These are phyloP conservation scores for Populus nigra DNA, from an alignment of 345 rosid species.

Conservation along the genomic window DNA sequence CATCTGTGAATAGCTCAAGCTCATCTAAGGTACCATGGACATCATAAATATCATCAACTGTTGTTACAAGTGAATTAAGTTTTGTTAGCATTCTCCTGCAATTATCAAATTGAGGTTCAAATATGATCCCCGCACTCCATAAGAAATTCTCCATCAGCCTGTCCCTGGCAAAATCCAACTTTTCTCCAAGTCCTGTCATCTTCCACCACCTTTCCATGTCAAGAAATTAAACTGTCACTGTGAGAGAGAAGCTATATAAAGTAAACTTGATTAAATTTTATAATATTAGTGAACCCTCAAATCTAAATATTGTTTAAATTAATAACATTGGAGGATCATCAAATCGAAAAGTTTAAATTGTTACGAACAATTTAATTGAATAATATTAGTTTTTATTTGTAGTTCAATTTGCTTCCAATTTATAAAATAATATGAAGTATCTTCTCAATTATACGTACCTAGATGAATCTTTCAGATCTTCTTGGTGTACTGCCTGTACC, in stretches of 20 bases:
- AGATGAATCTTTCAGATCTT: constrained; percentile 32
- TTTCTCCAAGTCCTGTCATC: not conserved
- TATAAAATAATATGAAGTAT: no score
- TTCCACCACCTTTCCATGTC: not conserved
- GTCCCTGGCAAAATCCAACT: constrained; percentile 10
- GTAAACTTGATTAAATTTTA: not conserved
- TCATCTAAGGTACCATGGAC: no score
- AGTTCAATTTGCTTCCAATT: no score
- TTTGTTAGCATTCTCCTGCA: not conserved
- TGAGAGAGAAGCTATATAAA: not conserved
- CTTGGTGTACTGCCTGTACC: constrained; percentile 31
- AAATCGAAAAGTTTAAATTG: no score
- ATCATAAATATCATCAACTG: no score
- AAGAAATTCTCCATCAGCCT: not conserved
- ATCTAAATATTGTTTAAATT: no score
- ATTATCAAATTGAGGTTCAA: constrained; percentile 8
- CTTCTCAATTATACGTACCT: constrained; percentile 11
- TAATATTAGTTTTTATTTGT: no score
- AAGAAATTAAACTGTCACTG: not conserved
- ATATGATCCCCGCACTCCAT: not conserved
- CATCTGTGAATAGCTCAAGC: no score
- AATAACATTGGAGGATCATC: no score
- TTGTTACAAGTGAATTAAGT: not conserved
- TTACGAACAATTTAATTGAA: no score
- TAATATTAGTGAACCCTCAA: no score